Evolutionary conservation across 805 yeast genomes (phyloP), one percentile per base, ranked within the genome.

Genomic region (Ogataea pini): DNA sequence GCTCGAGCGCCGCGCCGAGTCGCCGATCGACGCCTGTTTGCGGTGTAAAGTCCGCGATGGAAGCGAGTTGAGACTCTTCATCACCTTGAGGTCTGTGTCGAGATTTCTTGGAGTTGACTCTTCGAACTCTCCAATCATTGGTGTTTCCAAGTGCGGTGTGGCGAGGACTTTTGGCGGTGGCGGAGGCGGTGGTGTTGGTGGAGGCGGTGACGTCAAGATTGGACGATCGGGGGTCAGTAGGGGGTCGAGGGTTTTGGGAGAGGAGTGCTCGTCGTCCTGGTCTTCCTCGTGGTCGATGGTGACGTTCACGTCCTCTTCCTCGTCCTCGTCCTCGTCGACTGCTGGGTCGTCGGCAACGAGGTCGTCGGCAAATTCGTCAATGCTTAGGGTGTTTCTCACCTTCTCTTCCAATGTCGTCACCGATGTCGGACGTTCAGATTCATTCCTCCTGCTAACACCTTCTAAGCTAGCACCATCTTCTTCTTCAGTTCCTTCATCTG

Each of bases 91-190:
- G 20, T 53, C 56, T 1, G 56, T 44, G 34, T 52, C 52, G 14
- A 52, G 28, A 22, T 44, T 43, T 10, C 42, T n/a, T 9, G 41
- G 36, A 6, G 43, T 47, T 13, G 42, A 33, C 3, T 56, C 59
- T 36, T 52, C 57, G 27, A 47, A 56, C 46, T 53, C 56, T 19
- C 59, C 59, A 28, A 46, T 31, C 38, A 22, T 22, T 22, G 25
- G 25, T 22, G 25, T 22, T 22, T n/a, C n/a, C n/a, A n/a, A n/a
- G n/a, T n/a, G n/a, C n/a, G 25, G 25, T 6, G 25, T 6, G 7
- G 25, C 25, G 25, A 8, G 5, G 25, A 22, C 25, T 22, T 56
- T 57, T 7, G 56, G 46, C 10, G 47, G n/a, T 17, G 34, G 47
- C 29, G 39, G 36, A 4, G 22, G 31, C 4, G 27, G 34, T 7